Conservation (phyloP, 2,329 filamentous ascomycete genomes). For the Cladosporium austrohemisphaericum region DNA sequence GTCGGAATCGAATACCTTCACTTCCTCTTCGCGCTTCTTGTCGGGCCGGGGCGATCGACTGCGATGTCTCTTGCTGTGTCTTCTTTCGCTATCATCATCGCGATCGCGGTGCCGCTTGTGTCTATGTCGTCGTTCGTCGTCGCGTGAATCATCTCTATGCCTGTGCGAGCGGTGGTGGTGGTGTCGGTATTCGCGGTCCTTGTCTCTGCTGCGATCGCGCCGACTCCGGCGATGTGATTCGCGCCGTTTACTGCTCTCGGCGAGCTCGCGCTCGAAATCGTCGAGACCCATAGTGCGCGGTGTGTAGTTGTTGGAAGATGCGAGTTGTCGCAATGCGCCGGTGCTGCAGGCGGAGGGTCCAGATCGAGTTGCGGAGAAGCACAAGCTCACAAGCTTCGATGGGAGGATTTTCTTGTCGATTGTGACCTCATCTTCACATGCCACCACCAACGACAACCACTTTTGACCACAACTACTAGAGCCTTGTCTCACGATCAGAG, state of each 20-base stretch:
- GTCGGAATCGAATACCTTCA: constrained; percentile 35
- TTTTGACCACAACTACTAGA: background rate
- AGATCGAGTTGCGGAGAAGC: constrained; percentile 10
- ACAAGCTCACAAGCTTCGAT: constrained; percentile 5
- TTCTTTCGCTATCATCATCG: constrained; percentile 35
- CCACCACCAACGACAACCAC: background rate
- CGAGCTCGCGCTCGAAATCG: constrained; percentile 76
- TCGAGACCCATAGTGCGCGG: constrained; percentile 52
- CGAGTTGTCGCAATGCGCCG: constrained; percentile 13
- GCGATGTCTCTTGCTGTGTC: constrained; percentile 27
- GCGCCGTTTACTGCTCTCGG: constrained; percentile 56
- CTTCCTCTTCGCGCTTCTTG: constrained; percentile 27
- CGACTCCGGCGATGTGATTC: constrained; percentile 11
- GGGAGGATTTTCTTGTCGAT: constrained; percentile 7
- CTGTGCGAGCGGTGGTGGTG: constrained; percentile 44
- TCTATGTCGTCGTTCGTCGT: constrained; percentile 42
- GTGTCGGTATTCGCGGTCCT: constrained; percentile 35
- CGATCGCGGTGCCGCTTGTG: constrained; percentile 63
- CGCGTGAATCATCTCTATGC: constrained; percentile 37
- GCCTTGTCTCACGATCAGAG: background rate
- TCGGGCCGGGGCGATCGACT: constrained; percentile 32
- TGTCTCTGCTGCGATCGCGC: constrained; percentile 22
- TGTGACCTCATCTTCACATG: constrained; percentile 15
- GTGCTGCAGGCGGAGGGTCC: constrained; percentile 1
- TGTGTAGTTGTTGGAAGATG: background rate